Conservation (phyloP, 257 asterid species). For the Linderniella brevidens region DNA sequence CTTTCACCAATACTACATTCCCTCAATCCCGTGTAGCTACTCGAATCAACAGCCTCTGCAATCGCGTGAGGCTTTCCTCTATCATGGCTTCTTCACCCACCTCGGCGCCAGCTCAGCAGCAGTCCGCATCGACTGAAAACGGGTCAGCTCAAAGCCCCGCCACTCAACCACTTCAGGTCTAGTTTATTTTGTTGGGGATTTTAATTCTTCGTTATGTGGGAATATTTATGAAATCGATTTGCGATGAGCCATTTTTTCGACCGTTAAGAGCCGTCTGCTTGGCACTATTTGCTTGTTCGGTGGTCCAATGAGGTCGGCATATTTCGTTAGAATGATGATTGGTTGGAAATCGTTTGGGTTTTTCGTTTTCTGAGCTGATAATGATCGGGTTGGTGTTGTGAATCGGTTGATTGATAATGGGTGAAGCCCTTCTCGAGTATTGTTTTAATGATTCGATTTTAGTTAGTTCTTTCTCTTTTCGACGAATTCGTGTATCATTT, state of each 20-base stretch:
- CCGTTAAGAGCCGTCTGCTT: too few relatives aligned
- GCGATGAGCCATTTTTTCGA: background rate
- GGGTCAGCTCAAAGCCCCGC: slow-evolving; percentile 11
- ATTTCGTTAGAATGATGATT: too few relatives aligned
- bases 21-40: background rate
- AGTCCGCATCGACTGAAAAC: background rate
- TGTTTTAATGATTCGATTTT: too few relatives aligned
- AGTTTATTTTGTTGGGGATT: slow-evolving; percentile 1
- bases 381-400: too few relatives aligned
- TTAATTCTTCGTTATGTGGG: slow-evolving; percentile 1
- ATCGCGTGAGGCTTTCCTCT: slow-evolving; percentile 9
- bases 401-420: too few relatives aligned
- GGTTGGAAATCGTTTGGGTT: too few relatives aligned
- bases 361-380: too few relatives aligned
- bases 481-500: too few relatives aligned
- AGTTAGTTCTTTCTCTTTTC: too few relatives aligned
- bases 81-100: slow-evolving; percentile 31
- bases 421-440: too few relatives aligned
- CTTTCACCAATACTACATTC: slow-evolving; percentile 10
- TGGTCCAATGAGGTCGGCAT: too few relatives aligned
- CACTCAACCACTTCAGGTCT: slow-evolving; percentile 35
- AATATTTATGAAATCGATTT: slow-evolving; percentile 8
- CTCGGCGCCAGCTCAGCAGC: slow-evolving; percentile 17
- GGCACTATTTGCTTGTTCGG: too few relatives aligned
- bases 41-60: slow-evolving; percentile 1